Base-by-base conservation (phyloP, 2,329 filamentous ascomycete genomes). In the Ustulina deusta region DNA sequence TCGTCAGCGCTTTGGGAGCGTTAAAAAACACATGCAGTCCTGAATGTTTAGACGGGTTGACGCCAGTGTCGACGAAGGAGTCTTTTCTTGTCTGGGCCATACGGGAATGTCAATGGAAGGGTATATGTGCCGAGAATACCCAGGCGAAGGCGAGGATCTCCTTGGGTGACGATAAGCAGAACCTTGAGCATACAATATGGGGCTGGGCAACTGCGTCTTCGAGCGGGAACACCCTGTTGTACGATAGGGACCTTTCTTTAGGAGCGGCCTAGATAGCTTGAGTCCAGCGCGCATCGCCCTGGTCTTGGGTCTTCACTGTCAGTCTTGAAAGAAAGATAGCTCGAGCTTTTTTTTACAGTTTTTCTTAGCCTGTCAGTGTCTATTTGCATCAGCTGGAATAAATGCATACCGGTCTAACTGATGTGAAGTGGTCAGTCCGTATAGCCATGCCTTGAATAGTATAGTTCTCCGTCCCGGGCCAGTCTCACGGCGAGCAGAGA, bases 61-160 rank as follows among this genome's bases (percentile, higher is more conserved):
- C 61, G 68, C 71, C 64, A 61, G 62, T 73, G 68, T 67, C 71
- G 69, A 67, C 69, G 70, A 71, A 67, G 52, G 65, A 68, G 66
- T 72, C 70, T 72, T 72, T 68, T 46, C 72, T 74, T 71, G 69
- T 66, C 71, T 69, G 69, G 72, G 66, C 68, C 70, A 67, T 65
- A 65, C 61, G 61, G 69, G 62, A 67, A 70, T 67, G 69, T 46
- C 40, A 61, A 68, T 68, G 61, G 51, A 62, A 58, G 60, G 42
- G 61, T 70, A 70, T 59, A 72, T 29, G 51, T 66, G 65, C 57
- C 32, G 32, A 59, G 51, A 51, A 64, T 38, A 27, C 52, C 61
- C 56, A 58, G 56, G 62, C 49, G 46, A 63, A 60, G 40, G 58
- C 46, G 59, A 63, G 54, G 49, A 27, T 61, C 56, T 61, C 51